These are phyloP conservation scores for Myriangium duriaei DNA, from an alignment of 2,329 filamentous ascomycete species.

Conservation along the genomic window DNA sequence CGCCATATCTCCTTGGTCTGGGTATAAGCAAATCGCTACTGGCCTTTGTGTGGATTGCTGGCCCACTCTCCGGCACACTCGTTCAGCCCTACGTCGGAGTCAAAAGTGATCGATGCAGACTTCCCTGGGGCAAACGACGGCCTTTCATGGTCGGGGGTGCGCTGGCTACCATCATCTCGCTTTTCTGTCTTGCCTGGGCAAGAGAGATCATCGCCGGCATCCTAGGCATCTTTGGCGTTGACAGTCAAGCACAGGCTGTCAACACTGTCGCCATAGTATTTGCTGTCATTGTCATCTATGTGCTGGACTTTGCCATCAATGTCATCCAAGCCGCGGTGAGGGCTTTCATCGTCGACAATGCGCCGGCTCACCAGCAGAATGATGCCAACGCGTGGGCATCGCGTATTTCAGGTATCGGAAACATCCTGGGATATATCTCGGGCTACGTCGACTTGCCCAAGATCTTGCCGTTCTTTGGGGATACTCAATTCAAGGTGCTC, in stretches of 20 bases:
- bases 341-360: conserved; percentile 87
- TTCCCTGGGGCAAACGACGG: conserved; percentile 36
- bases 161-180: conserved; percentile 35
- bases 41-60: conserved; percentile 43
- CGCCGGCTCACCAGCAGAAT: conserved; percentile 86
- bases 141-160: conserved; percentile 42
- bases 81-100: conserved; percentile 44
- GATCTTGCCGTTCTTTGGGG: conserved; percentile 65
- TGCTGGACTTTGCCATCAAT: conserved; percentile 90
- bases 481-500: conserved; percentile 85
- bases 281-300: conserved; percentile 76
- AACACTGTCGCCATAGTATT: conserved; percentile 58
- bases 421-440: conserved; percentile 80
- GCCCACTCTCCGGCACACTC: conserved; percentile 39
- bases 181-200: conserved; percentile 39
- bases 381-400: conserved; percentile 90
- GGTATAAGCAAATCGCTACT: conserved; percentile 40
- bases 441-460: conserved; percentile 71
- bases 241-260: conserved; percentile 50
- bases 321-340: conserved; percentile 86
- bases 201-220: conserved; percentile 49
- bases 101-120: conserved; percentile 39
- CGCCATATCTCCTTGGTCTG: conserved; percentile 44
- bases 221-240: conserved; percentile 55
- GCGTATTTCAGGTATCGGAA: conserved; percentile 72